Percentiles rank a stretch among this genome's conserved stretches.
Evolutionary conservation across 441 rosid species (phyloP).

Genomic region (Rhodomyrtus psidioides): DNA sequence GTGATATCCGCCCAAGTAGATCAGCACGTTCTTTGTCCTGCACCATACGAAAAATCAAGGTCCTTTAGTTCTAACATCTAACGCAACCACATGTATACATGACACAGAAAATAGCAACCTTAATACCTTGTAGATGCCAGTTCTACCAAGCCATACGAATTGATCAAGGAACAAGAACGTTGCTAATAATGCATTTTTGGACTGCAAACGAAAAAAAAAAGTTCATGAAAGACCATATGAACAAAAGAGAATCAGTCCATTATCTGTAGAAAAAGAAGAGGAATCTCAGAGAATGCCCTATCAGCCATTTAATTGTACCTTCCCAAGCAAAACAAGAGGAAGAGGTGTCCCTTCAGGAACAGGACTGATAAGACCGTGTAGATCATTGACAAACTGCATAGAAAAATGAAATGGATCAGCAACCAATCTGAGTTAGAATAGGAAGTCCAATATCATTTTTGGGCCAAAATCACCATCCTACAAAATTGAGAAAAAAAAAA

Average conservation of each 20-base stretch:
- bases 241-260: neutral
- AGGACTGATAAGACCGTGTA: conserved; percentile 80
- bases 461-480: neutral
- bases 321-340: conserved; percentile 78
- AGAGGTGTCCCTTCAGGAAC: conserved; percentile 90
- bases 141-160: conserved; percentile 92
- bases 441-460: neutral
- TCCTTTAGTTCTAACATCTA: neutral
- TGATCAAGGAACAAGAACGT: conserved; percentile 96
- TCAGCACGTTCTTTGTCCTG: conserved; percentile 89
- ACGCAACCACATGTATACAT: neutral
- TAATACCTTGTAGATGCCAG: conserved; percentile 83
- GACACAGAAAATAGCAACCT: neutral
- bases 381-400: conserved; percentile 89
- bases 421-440: neutral
- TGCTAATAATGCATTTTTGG: conserved; percentile 81
- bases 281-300: neutral
- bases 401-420: neutral
- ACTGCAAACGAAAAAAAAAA: conserved; percentile 39
- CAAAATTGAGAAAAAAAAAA: neutral
- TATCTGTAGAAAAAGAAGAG: neutral
- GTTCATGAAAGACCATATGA: neutral
- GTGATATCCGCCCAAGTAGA: conserved; percentile 79
- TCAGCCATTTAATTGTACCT: conserved; percentile 30
- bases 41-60: neutral